Conservation (phyloP, 371 early-diverging fungal genomes). For the Apophysomyces ossiformis region DNA sequence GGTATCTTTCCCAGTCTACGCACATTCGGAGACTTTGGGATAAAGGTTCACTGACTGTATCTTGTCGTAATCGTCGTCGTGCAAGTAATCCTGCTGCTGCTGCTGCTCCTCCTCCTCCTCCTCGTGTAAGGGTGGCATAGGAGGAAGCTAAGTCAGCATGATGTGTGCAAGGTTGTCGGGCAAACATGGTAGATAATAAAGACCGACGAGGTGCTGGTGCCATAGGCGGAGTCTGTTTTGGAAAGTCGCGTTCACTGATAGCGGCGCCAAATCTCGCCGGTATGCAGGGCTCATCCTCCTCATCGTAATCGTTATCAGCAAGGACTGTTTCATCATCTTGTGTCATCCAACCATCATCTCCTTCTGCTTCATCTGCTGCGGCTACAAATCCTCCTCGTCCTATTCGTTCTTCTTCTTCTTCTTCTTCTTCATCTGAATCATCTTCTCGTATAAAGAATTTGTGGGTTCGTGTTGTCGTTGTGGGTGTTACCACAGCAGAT, state of each 20-base stretch:
- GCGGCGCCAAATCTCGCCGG: conserved; percentile 1
- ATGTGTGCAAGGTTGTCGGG: conserved; percentile 9
- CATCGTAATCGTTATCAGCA: conserved; percentile 10
- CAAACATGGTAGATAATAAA: conserved; percentile 8
- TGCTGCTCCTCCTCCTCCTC: not conserved
- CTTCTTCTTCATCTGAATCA: conserved; percentile 21
- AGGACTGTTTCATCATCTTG: conserved; percentile 28
- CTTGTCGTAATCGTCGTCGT: conserved; percentile 13
- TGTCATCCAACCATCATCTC: conserved; percentile 10
- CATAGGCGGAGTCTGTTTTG: conserved; percentile 1
- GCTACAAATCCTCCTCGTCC: conserved; percentile 13
- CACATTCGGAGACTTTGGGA: conserved; percentile 22
- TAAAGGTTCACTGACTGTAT: conserved; percentile 9
- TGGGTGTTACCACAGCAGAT: too few species aligned
- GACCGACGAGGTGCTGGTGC: conserved; percentile 7
- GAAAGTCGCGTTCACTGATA: conserved; percentile 16
- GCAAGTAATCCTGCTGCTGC: too few species aligned
- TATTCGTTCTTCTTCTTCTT: conserved; percentile 18
- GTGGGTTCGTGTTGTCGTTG: conserved; percentile 10
- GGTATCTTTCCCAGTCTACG: conserved; percentile 30
- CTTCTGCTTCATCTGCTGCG: conserved; percentile 11
- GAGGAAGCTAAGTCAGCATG: not conserved
- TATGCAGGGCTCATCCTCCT: conserved; percentile 9
- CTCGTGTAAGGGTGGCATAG: not conserved
- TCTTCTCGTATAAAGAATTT: conserved; percentile 32